Conservation (phyloP, 768 basidiomycete genomes). For the Suillus occidentalis region DNA sequence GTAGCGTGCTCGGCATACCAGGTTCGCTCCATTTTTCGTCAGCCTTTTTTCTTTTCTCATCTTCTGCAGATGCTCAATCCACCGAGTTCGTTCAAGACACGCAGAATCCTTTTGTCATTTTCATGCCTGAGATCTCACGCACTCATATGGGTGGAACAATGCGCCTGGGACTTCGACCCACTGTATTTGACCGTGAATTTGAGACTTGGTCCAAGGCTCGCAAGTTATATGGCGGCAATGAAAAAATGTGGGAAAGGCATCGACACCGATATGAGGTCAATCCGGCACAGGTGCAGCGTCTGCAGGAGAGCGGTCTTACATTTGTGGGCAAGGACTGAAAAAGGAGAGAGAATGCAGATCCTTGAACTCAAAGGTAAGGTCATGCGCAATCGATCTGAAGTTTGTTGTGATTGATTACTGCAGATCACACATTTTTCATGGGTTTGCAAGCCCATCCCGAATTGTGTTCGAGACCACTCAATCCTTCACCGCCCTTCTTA, state of each 20-base stretch:
- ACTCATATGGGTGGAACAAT: slow-evolving; percentile 99
- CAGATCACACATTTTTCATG: slow-evolving; percentile 93
- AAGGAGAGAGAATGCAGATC: slow-evolving; percentile 96
- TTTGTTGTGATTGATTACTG: not conserved
- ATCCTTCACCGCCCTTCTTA: slow-evolving; percentile 96
- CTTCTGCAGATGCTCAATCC: slow-evolving; percentile 72
- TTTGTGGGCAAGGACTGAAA: slow-evolving; percentile 92
- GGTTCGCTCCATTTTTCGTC: slow-evolving; percentile 41
- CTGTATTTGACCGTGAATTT: slow-evolving; percentile 74
- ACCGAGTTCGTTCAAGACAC: slow-evolving; percentile 70
- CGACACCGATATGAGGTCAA: slow-evolving; percentile 97
- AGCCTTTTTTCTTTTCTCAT: slow-evolving; percentile 11
- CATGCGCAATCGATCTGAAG: slow-evolving; percentile 1
- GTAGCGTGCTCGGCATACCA: slow-evolving; percentile 72
- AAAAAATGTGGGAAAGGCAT: slow-evolving; percentile 93
- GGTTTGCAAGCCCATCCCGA: slow-evolving; percentile 97
- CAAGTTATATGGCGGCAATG: slow-evolving; percentile 78
- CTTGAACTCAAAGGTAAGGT: slow-evolving; percentile 77
- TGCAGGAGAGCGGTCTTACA: slow-evolving; percentile 71
- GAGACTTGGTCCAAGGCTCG: slow-evolving; percentile 72
- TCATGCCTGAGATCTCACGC: slow-evolving; percentile 98
- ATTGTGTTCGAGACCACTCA: slow-evolving; percentile 96
- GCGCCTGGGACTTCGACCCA: slow-evolving; percentile 97
- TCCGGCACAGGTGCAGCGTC: slow-evolving; percentile 74
- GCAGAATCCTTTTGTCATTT: slow-evolving; percentile 78